Base-by-base conservation (phyloP, 2,329 filamentous ascomycete species). In the Neofusicoccum sp. region DNA sequence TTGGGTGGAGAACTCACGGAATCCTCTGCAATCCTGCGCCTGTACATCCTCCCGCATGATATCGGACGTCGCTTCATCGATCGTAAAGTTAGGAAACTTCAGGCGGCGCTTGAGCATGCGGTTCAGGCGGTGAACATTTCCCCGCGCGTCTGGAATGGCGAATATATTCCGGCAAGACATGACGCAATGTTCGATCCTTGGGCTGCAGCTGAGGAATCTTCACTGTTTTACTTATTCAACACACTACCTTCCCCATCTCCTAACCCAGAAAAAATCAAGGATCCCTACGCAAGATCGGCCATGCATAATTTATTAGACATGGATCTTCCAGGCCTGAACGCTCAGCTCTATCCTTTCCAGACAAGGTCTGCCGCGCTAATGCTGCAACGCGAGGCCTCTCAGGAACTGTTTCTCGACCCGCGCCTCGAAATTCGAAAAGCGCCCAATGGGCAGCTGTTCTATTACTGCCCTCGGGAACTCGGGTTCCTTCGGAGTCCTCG, bases 281-380 rank as follows among this genome's bases (percentile, higher is more conserved):
- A 86, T 60, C 71, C 73, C 0, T 81, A 85, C 61, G 76, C 80
- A 1, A 79, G 78, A 49, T 76, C 81, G 28, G 80, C 83, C 0
- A 82, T 89, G 68, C 74, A 81, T 41, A 79, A 80, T 28, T 70
- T 92, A 1, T 70, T 90, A 1, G 72, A 77, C 24, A 70, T 64
- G 67, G 36, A 63, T 65, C 14, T 64, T 63, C 64, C 63, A 36
- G 89, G 88, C 0, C 71, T 93, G 4, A 82, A 73, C 12, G 90
- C 90, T 0, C 76, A 76, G 0, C 78, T 97, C 0, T 90, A 95
- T 70, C 81, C 84, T 0, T 96, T 96, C 67, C 93, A 98, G 71
- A 83, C 87, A 54, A 84, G 88, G 45, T 93, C 92, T 1, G 88
- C 89, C 0, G 90, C 90, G 3, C 72, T 88, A 30, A 97, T 98